A percentile compares a stretch with the other conserved stretches of the same genome.
phyloP scores from a whole-genome alignment of 1,284 basidiomycete species.

The Cutaneotrichosporon arboriforme region DNA sequence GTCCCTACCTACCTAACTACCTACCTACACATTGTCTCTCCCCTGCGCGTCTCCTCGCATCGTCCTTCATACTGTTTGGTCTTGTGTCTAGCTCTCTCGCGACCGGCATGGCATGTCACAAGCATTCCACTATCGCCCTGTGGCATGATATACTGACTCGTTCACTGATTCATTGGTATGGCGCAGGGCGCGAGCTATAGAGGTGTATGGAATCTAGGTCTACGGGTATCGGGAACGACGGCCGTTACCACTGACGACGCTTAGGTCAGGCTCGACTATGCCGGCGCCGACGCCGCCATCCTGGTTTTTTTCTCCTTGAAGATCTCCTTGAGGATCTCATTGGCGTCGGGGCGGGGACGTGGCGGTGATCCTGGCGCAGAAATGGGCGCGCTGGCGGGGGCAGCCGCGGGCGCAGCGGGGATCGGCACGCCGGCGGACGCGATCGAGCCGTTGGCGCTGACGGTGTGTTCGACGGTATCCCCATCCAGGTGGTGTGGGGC shows the following conservation, averaged over 20 bases:
- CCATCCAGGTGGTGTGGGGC: too few species aligned
- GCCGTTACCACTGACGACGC: not conserved
- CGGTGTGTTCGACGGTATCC: not conserved
- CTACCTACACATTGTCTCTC: not conserved
- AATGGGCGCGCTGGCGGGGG: not conserved
- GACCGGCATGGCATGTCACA: not conserved
- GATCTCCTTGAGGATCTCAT: constrained; percentile 47
- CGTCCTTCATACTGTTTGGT: not conserved
- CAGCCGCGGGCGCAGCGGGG: not conserved
- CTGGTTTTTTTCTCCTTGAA: constrained; percentile 40
- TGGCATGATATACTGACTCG: too few species aligned
- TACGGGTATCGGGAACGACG: not conserved
- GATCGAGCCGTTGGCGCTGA: constrained; percentile 4
- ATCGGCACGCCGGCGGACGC: not conserved
- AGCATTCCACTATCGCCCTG: not conserved
- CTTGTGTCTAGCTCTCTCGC: not conserved
- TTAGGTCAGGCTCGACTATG: not conserved
- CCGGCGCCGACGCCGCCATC: not conserved
- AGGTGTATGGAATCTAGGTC: not conserved
- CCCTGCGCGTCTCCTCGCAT: too few species aligned
- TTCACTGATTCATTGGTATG: not conserved
- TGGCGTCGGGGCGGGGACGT: constrained; percentile 15
- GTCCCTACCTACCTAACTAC: not conserved
- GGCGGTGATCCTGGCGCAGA: not conserved
- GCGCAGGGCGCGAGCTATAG: too few species aligned